phyloP scores from a whole-genome alignment of 2,329 filamentous ascomycete genomes.

The Fusarium domesticum region DNA sequence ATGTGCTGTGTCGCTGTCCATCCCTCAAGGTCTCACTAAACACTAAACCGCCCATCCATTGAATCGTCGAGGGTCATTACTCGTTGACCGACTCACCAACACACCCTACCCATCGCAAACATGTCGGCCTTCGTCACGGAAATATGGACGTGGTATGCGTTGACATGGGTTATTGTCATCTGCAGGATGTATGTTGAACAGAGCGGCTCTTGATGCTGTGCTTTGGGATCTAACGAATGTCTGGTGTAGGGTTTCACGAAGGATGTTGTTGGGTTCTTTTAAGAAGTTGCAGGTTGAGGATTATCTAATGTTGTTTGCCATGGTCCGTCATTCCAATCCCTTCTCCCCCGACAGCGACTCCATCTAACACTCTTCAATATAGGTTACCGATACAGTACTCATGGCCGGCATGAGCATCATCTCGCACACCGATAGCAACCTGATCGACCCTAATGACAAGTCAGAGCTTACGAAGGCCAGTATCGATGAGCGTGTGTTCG shows the following conservation, averaged over 20 bases:
- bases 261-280: conserved; percentile 42
- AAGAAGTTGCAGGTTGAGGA: conserved; percentile 54
- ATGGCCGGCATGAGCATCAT: conserved; percentile 55
- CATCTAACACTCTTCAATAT: conserved; percentile 5
- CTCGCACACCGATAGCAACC: conserved; percentile 54
- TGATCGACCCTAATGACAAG: conserved; percentile 50
- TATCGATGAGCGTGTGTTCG: conserved; percentile 42
- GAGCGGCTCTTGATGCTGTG: background rate
- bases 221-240: background rate
- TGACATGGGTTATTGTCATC: conserved; percentile 39
- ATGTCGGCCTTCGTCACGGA: conserved; percentile 36
- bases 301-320: conserved; percentile 52
- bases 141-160: conserved; percentile 45
- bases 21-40: background rate
- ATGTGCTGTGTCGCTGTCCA: background rate
- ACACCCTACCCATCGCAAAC: conserved; percentile 7
- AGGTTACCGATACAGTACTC: conserved; percentile 52
- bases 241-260: conserved; percentile 36
- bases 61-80: conserved; percentile 3
- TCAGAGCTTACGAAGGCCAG: conserved; percentile 44
- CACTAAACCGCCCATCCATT: background rate
- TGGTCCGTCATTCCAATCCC: conserved; percentile 38
- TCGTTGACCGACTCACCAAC: background rate
- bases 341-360: background rate
- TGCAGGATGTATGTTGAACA: conserved; percentile 38